phyloP scores from a whole-genome alignment of 2,329 filamentous ascomycete genomes.

The Aspergillus bombycis region DNA sequence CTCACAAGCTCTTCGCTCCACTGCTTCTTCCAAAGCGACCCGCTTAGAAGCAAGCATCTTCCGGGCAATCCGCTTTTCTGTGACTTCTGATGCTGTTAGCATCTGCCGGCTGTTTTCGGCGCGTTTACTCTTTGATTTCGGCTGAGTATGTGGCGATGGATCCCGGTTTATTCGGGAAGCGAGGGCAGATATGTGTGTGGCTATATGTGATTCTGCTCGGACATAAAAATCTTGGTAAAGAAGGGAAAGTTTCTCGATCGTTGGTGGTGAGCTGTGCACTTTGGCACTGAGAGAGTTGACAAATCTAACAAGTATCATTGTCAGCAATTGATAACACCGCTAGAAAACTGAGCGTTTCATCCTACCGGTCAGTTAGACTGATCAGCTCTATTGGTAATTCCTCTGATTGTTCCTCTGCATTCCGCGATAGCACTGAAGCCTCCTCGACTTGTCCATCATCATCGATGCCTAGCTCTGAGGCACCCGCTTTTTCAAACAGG shows the following conservation, averaged over 20 bases:
- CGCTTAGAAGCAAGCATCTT: constrained; percentile 78
- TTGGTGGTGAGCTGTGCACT: constrained; percentile 81
- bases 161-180: constrained; percentile 74
- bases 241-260: constrained; percentile 78
- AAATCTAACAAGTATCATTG: constrained; percentile 62
- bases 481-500: constrained; percentile 49
- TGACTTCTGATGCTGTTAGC: constrained; percentile 84
- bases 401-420: constrained; percentile 70
- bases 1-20: constrained; percentile 84
- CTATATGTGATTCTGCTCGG: constrained; percentile 77
- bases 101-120: constrained; percentile 70
- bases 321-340: constrained; percentile 9
- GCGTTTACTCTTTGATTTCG: constrained; percentile 55
- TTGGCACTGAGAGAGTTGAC: constrained; percentile 87
- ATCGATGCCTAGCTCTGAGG: constrained; percentile 34
- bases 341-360: not conserved
- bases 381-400: constrained; percentile 93
- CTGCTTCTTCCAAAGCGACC: constrained; percentile 79
- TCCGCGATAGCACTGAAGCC: constrained; percentile 37
- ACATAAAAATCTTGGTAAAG: constrained; percentile 95
- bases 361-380: constrained; percentile 82
- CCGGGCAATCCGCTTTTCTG: constrained; percentile 75
- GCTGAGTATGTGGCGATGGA: constrained; percentile 59
- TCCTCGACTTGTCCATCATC: constrained; percentile 37
- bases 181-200: constrained; percentile 81